Conservation (phyloP, 805 yeast species). For the Metschnikowia koreensis region DNA sequence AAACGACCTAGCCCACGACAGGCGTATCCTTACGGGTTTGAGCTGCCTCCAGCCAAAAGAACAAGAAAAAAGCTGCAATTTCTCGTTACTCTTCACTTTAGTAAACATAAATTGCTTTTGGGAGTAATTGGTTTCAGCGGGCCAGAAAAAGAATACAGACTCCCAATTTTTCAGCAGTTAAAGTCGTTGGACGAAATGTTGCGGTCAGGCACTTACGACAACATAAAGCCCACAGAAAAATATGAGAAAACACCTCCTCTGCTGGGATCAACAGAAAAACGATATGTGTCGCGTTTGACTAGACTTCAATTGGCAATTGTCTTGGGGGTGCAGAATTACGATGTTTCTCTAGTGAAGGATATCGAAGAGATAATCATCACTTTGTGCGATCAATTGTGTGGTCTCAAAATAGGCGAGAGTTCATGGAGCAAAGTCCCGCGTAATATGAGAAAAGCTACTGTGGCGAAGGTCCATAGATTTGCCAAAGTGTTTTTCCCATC, state of each 20-base stretch:
- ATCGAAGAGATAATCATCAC: slow-evolving; percentile 53
- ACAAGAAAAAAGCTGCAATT: not conserved
- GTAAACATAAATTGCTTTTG: slow-evolving; percentile 1
- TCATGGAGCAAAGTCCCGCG: slow-evolving; percentile 80
- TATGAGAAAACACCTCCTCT: not conserved
- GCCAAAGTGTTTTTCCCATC: slow-evolving; percentile 48
- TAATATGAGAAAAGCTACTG: slow-evolving; percentile 46
- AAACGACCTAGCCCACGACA: slow-evolving; percentile 2
- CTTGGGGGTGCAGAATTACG: slow-evolving; percentile 21
- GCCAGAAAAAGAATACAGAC: slow-evolving; percentile 11
- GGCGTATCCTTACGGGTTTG: not conserved
- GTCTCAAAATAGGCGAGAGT: slow-evolving; percentile 70
- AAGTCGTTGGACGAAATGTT: slow-evolving; percentile 5
- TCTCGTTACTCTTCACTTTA: slow-evolving; percentile 8
- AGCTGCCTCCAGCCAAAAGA: not conserved
- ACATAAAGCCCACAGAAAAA: not conserved
- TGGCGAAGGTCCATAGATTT: slow-evolving; percentile 47
- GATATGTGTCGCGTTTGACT: slow-evolving; percentile 16
- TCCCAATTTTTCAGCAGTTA: slow-evolving; percentile 11
- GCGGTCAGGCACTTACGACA: slow-evolving; percentile 2
- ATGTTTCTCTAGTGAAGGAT: slow-evolving; percentile 53
- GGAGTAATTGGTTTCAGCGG: slow-evolving; percentile 12
- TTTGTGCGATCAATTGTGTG: slow-evolving; percentile 54
- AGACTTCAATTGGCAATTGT: slow-evolving; percentile 13
- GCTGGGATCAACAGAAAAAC: not conserved